Percentiles rank a stretch among this genome's conserved stretches.
phyloP scores from a whole-genome alignment of 2,329 filamentous ascomycete genomes.

The Phialophora tarda region DNA sequence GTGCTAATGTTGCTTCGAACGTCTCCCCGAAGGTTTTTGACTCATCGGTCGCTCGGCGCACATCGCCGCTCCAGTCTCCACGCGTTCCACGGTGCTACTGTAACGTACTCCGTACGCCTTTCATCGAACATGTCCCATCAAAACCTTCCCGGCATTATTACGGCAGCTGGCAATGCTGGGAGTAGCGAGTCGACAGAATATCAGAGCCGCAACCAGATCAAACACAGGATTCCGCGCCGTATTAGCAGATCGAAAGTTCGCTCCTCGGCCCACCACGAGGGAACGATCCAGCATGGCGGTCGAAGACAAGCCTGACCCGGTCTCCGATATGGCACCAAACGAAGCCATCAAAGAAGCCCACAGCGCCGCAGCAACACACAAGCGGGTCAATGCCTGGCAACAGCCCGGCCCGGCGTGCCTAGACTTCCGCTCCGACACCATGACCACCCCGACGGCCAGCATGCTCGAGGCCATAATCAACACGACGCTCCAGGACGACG shows the following conservation, averaged over 20 bases:
- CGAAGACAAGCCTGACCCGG: conserved; percentile 4
- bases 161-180: conserved; percentile 8
- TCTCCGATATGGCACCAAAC: conserved; percentile 11
- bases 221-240: background rate
- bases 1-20: background rate
- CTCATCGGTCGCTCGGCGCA: background rate
- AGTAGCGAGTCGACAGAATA: conserved; percentile 6
- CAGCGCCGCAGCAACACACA: conserved; percentile 20
- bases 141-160: background rate
- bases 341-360: conserved; percentile 19
- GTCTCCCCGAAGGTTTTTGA: background rate
- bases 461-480: conserved; percentile 82
- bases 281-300: background rate
- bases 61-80: conserved; percentile 11
- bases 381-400: conserved; percentile 35
- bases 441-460: conserved; percentile 76
- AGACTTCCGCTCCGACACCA: conserved; percentile 58
- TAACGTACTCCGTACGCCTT: conserved; percentile 1
- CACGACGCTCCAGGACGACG: conserved; percentile 81
- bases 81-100: background rate
- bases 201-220: background rate
- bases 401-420: conserved; percentile 37
- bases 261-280: background rate
- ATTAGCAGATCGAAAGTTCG: background rate
- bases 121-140: background rate